phyloP scores from a whole-genome alignment of 306 rosid genomes.

The Quillaja saponaria region DNA sequence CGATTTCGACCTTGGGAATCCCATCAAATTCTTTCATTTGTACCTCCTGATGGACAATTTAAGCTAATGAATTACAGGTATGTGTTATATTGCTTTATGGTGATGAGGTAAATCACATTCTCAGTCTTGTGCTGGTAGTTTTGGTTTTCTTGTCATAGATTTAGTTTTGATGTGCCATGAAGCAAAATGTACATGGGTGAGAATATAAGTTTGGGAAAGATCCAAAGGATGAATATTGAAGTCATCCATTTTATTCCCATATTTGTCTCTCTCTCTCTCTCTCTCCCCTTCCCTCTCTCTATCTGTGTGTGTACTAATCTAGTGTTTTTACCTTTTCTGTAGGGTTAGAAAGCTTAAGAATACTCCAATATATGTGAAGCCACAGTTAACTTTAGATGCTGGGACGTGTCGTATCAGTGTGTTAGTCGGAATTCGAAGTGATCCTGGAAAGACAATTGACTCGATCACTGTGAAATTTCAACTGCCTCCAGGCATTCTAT shows the following conservation, averaged over 20 bases:
- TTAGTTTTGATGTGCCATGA: background rate
- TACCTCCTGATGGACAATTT: constrained; percentile 96
- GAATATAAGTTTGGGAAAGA: constrained; percentile 19
- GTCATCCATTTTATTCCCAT: constrained; percentile 9
- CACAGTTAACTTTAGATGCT: constrained; percentile 77
- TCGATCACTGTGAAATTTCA: constrained; percentile 67
- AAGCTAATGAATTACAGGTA: constrained; percentile 96
- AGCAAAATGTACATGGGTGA: background rate
- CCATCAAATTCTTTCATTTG: constrained; percentile 83
- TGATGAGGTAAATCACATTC: constrained; percentile 23
- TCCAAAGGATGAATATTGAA: background rate
- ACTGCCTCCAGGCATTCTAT: constrained; percentile 76
- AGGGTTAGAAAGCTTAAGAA: constrained; percentile 88
- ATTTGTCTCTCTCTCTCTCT: background rate
- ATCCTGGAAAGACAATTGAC: constrained; percentile 86
- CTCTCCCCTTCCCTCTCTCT: background rate
- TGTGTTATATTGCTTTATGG: constrained; percentile 9
- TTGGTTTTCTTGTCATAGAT: background rate
- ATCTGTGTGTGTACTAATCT: too few relatives aligned
- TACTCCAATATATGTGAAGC: constrained; percentile 88
- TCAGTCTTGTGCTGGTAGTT: background rate
- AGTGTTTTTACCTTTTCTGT: constrained; percentile 28
- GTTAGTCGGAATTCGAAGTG: constrained; percentile 78
- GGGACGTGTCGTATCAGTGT: constrained; percentile 77
- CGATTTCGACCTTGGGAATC: constrained; percentile 91